Conservation (phyloP, 371 early-diverging fungal genomes). For the Conidiobolus incongruus region DNA sequence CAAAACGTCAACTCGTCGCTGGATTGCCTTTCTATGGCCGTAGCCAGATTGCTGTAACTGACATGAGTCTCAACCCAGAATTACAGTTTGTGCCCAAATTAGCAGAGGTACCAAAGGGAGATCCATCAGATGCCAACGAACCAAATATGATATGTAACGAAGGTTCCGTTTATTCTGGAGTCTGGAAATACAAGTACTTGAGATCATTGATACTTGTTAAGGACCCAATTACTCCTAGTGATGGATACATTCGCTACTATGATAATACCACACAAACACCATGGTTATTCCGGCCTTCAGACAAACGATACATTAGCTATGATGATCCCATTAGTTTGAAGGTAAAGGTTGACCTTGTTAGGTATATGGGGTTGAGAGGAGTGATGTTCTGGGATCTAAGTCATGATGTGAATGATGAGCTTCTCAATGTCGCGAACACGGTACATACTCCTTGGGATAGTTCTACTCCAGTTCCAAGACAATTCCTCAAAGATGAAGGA, state of each 20-base stretch:
- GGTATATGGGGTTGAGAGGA: slow-evolving; percentile 23
- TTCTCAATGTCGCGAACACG: slow-evolving; percentile 11
- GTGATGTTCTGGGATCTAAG: slow-evolving; percentile 34
- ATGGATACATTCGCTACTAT: slow-evolving; percentile 17
- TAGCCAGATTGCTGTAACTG: slow-evolving; percentile 17
- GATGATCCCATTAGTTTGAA: slow-evolving; percentile 31
- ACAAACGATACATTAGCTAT: slow-evolving; percentile 29
- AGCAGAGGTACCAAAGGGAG: slow-evolving; percentile 15
- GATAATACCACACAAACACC: slow-evolving; percentile 37
- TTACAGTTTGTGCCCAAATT: slow-evolving; percentile 9
- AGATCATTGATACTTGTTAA: slow-evolving; percentile 21
- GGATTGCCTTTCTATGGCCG: slow-evolving; percentile 49
- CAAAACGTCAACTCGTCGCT: slow-evolving; percentile 2
- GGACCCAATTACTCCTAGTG: slow-evolving; percentile 14
- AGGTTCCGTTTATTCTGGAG: slow-evolving; percentile 19
- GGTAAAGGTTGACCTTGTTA: slow-evolving; percentile 28
- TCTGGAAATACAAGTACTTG: slow-evolving; percentile 39
- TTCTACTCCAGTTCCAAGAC: too few species aligned
- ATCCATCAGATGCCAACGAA: slow-evolving; percentile 26
- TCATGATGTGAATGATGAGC: slow-evolving; percentile 22
- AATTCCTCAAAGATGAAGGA: slow-evolving; percentile 5
- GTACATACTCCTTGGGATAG: not conserved
- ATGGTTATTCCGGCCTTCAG: slow-evolving; percentile 32
- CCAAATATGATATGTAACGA: slow-evolving; percentile 12
- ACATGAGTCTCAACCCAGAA: slow-evolving; percentile 16